These are phyloP conservation scores for Vanderwaltozyma verrucispora DNA, from an alignment of 805 yeast genomes.

Conservation along the genomic window DNA sequence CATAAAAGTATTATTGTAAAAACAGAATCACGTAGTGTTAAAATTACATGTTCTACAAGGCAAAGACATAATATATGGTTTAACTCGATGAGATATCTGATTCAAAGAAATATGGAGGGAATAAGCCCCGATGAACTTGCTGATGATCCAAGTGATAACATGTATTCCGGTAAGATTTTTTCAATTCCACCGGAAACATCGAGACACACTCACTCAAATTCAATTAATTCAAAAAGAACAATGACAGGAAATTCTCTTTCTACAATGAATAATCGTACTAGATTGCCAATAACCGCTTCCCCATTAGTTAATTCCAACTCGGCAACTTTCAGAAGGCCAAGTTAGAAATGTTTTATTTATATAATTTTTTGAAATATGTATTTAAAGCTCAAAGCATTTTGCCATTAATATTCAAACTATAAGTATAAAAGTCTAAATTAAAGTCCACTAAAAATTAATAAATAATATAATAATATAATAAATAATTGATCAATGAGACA, in stretches of 20 bases:
- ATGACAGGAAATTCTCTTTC: constrained; percentile 1
- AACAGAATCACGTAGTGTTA: constrained; percentile 55
- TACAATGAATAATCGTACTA: not conserved
- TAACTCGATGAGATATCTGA: constrained; percentile 66
- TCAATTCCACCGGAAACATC: constrained; percentile 17
- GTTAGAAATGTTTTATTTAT: not conserved
- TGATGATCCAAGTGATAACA: constrained; percentile 30
- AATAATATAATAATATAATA: constrained; percentile 1
- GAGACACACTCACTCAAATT: constrained; percentile 9
- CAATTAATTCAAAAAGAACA: constrained; percentile 10
- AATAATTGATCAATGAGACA: not conserved
- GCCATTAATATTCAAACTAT: too few species aligned
- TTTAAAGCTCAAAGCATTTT: too few species aligned
- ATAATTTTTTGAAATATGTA: too few species aligned
- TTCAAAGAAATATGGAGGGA: constrained; percentile 55
- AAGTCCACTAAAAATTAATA: not conserved
- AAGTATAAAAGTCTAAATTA: not conserved
- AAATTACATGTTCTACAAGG: constrained; percentile 79
- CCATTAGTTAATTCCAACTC: not conserved
- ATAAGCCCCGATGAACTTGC: constrained; percentile 37
- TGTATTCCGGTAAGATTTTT: constrained; percentile 26
- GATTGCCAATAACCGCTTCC: constrained; percentile 6
- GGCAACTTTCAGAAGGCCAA: not conserved
- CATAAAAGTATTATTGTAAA: constrained; percentile 74
- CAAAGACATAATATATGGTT: constrained; percentile 88